These are phyloP conservation scores for Claviceps humidiphila DNA, from an alignment of 2,329 filamentous ascomycete species.

Conservation along the genomic window DNA sequence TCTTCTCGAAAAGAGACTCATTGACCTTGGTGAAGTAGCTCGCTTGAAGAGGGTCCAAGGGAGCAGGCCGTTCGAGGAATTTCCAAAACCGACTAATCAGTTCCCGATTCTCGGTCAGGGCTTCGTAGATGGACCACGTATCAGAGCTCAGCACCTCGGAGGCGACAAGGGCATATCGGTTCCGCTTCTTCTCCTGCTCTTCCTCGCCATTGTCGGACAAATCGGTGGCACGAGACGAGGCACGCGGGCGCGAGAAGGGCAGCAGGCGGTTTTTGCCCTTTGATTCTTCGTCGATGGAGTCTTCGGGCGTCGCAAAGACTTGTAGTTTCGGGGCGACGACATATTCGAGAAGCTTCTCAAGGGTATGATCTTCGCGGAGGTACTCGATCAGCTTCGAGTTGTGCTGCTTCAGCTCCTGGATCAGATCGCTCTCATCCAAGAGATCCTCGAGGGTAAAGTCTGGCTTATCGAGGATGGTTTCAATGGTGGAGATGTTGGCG, in stretches of 20 bases:
- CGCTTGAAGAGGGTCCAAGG: conserved; percentile 83
- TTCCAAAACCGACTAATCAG: conserved; percentile 79
- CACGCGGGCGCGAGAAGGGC: conserved; percentile 38
- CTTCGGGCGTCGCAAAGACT: conserved; percentile 35
- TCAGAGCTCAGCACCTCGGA: conserved; percentile 91
- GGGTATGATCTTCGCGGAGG: conserved; percentile 71
- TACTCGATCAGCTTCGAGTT: conserved; percentile 97
- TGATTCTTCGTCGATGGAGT: conserved; percentile 38
- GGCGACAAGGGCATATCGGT: conserved; percentile 86
- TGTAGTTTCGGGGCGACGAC: conserved; percentile 69
- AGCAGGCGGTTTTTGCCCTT: conserved; percentile 29
- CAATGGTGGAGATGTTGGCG: conserved; percentile 92
- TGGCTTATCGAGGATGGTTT: conserved; percentile 91
- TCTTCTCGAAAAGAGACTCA: conserved; percentile 92
- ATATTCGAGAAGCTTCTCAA: conserved; percentile 79
- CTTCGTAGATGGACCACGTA: conserved; percentile 92
- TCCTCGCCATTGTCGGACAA: conserved; percentile 43
- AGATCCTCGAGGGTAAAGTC: conserved; percentile 93
- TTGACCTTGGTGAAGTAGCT: conserved; percentile 99
- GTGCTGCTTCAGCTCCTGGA: conserved; percentile 95
- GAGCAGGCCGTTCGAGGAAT: conserved; percentile 71
- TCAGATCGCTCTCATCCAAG: conserved; percentile 88
- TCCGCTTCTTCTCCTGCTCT: conserved; percentile 77
- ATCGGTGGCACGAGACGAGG: conserved; percentile 38
- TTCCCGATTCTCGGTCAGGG: conserved; percentile 70